Percentiles rank a stretch among this genome's conserved stretches.
phyloP scores from a whole-genome alignment of 495 filamentous ascomycete genomes.

The Penicillium pancosmium region DNA sequence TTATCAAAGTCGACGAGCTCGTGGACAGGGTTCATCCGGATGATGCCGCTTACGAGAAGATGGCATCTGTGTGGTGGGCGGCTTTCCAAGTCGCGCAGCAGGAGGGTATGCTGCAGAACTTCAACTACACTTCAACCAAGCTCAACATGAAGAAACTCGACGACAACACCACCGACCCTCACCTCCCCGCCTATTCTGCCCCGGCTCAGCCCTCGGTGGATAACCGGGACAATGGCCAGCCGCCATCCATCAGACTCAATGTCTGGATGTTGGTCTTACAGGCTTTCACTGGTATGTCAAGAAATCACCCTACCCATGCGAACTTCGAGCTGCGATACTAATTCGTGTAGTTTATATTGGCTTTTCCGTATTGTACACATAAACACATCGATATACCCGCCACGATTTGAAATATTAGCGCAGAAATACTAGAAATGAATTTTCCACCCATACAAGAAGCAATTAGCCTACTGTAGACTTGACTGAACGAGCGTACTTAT shows the following conservation, averaged over 20 bases:
- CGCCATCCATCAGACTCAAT: not conserved
- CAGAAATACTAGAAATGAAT: no score
- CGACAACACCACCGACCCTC: slow-evolving; percentile 24
- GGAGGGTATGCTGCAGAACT: slow-evolving; percentile 22
- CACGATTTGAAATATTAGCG: not conserved
- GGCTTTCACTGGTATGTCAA: not conserved
- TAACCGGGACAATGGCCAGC: not conserved
- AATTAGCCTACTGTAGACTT: no score
- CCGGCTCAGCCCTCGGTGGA: slow-evolving; percentile 15
- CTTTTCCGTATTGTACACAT: slow-evolving; percentile 1
- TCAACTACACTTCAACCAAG: slow-evolving; percentile 22
- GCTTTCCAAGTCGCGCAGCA: slow-evolving; percentile 38
- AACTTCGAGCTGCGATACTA: not conserved
- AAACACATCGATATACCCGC: not conserved
- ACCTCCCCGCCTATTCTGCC: slow-evolving; percentile 16
- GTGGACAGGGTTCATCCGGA: slow-evolving; percentile 54
- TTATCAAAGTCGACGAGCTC: slow-evolving; percentile 37
- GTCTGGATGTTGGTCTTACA: not conserved
- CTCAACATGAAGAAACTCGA: slow-evolving; percentile 16
- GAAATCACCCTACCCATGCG: not conserved
- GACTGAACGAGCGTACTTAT: not conserved
- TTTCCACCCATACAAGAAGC: no score
- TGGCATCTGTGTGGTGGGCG: slow-evolving; percentile 55
- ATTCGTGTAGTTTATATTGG: not conserved
- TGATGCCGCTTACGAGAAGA: slow-evolving; percentile 52